Evolutionary conservation across 2,329 filamentous ascomycete species (phyloP), one percentile per base, ranked within the genome.

Genomic region (Fusarium sororula): DNA sequence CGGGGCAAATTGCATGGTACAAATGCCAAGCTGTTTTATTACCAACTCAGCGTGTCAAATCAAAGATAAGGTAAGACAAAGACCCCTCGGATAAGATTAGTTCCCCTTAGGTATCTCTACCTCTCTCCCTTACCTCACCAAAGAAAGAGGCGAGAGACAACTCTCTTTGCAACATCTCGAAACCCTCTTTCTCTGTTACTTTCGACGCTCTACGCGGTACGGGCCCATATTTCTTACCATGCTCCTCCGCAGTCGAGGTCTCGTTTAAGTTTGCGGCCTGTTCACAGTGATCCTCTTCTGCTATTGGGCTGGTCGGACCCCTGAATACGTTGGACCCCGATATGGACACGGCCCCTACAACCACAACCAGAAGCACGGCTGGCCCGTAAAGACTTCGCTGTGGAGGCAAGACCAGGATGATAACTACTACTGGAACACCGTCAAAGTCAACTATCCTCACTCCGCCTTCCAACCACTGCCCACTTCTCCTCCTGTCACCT

Each of bases 391-490:
- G 48, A 41, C 72, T 35, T 75, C 73, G 12, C 61, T 74, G 42
- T 79, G 76, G 75, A 73, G 69, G 56, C 68, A 73, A 42, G 68
- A 71, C 39, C 59, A 74, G 55, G 78, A 80, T 64, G 75, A 75
- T 37, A 66, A 51, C 22, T 81, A 80, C 45, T 72, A 77, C 51
- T 81, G 80, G 80, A 79, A 66, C 50, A 77, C 72, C 6, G 54
- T 81, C 15, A 69, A 70, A 20, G 68, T 68, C 20, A 72, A 81
- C 26, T 80, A 80, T 51, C 82, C 80, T 32, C 69, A 76, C 32
- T 30, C 73, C 4, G 70, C 77, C 13, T 72, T 82, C 18, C 79
- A 75, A 22, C 75, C 76, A 10, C 75, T 84, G 17, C 82, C 82
- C n/a, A 78, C 78, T 0, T 68, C 68, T 1, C 51, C 74, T 32